Conservation (phyloP, 805 yeast species). For the Spathaspora sp. region DNA sequence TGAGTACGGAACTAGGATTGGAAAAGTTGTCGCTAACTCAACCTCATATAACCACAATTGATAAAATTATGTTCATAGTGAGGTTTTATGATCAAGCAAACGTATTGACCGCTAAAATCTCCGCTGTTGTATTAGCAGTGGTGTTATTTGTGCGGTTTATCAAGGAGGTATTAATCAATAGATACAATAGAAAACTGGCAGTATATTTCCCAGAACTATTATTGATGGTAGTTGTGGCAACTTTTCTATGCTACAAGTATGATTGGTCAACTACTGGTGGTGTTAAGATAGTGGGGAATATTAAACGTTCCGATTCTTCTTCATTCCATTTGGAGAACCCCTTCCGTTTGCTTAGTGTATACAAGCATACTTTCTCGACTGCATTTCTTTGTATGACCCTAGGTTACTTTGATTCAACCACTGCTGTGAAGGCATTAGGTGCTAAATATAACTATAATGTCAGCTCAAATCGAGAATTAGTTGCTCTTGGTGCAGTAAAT, state of each 20-base stretch:
- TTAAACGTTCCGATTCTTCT: conserved; percentile 6
- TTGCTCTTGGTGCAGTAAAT: conserved; percentile 30
- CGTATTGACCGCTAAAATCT: conserved; percentile 13
- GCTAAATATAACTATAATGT: conserved; percentile 29
- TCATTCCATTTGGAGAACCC: conserved; percentile 18
- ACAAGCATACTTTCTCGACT: conserved; percentile 23
- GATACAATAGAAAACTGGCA: conserved; percentile 13
- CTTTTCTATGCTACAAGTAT: conserved; percentile 20
- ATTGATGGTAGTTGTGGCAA: conserved; percentile 27
- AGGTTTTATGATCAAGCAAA: conserved; percentile 11
- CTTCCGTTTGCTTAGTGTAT: conserved; percentile 15
- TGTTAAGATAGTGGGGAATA: conserved; percentile 27
- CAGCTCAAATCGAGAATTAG: conserved; percentile 29
- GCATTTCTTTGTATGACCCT: conserved; percentile 30
- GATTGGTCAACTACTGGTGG: conserved; percentile 22
- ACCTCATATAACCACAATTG: conserved; percentile 21
- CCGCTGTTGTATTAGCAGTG: conserved; percentile 16
- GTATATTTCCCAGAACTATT: conserved; percentile 30
- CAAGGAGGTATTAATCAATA: conserved; percentile 15
- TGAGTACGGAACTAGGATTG: conserved; percentile 47
- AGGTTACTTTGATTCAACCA: conserved; percentile 34
- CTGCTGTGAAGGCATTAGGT: conserved; percentile 30
- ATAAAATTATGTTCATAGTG: conserved; percentile 15
- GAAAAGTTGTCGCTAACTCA: conserved; percentile 13
- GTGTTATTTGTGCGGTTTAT: conserved; percentile 18